Evolutionary conservation across 2,329 filamentous ascomycete genomes (phyloP).

Genomic region (Colletotrichum tamarilloi): DNA sequence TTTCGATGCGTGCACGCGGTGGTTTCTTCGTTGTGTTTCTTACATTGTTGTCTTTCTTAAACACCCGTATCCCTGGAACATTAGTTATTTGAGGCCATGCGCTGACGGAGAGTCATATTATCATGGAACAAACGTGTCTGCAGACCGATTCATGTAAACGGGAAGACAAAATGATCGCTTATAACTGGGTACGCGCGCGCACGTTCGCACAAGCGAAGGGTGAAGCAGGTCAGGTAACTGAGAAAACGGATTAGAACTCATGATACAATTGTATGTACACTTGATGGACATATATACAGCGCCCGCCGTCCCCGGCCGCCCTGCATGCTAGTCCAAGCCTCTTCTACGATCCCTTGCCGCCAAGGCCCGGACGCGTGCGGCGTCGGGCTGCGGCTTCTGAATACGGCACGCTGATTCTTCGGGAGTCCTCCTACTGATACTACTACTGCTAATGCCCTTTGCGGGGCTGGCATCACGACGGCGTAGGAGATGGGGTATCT

Average conservation of each 20-base stretch:
- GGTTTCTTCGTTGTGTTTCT: neutral
- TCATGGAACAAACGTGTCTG: slow-evolving; percentile 4
- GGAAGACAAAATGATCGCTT: slow-evolving; percentile 17
- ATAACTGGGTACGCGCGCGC: neutral
- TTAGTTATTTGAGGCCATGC: neutral
- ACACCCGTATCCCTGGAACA: slow-evolving; percentile 3
- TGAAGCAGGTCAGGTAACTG: slow-evolving; percentile 9
- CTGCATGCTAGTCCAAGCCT: slow-evolving; percentile 51
- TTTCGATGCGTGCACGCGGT: slow-evolving; percentile 1
- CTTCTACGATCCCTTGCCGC: slow-evolving; percentile 53
- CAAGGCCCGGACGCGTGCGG: slow-evolving; percentile 52
- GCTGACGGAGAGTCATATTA: neutral
- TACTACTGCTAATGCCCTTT: slow-evolving; percentile 41
- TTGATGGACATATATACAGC: slow-evolving; percentile 53
- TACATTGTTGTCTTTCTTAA: neutral
- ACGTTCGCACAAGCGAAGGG: neutral
- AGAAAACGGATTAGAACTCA: slow-evolving; percentile 24
- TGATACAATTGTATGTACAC: slow-evolving; percentile 42
- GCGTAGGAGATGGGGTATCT: slow-evolving; percentile 43
- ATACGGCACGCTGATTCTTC: slow-evolving; percentile 59
- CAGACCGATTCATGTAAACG: neutral
- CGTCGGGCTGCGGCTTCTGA: slow-evolving; percentile 58
- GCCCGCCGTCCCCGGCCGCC: slow-evolving; percentile 40
- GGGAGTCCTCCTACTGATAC: slow-evolving; percentile 54
- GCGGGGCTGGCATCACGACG: slow-evolving; percentile 48